These are phyloP conservation scores for Saccharomycopsis javanensis DNA, from an alignment of 805 yeast species.

Conservation along the genomic window DNA sequence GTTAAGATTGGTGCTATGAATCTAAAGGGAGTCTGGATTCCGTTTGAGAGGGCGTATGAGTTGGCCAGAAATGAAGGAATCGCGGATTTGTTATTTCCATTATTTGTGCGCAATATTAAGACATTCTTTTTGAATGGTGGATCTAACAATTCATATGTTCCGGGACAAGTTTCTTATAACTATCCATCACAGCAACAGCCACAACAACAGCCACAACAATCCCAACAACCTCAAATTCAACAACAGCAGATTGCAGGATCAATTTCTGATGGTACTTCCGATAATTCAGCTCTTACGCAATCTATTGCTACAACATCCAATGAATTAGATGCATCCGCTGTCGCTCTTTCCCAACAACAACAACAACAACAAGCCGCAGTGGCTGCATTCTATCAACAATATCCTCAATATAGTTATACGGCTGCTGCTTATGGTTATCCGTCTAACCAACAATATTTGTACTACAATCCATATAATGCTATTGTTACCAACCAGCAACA, in stretches of 20 bases:
- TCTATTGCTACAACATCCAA: slow-evolving; percentile 3
- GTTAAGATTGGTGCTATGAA: slow-evolving; percentile 85
- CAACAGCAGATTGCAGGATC: slow-evolving; percentile 4
- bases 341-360: slow-evolving; percentile 7
- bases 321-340: not conserved
- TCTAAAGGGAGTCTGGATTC: slow-evolving; percentile 85
- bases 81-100: slow-evolving; percentile 53
- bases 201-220: slow-evolving; percentile 7
- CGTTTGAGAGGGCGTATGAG: slow-evolving; percentile 71
- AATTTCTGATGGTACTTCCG: slow-evolving; percentile 4
- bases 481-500: slow-evolving; percentile 1
- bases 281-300: slow-evolving; percentile 2
- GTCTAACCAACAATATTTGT: slow-evolving; percentile 10
- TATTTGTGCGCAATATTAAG: slow-evolving; percentile 67
- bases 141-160: slow-evolving; percentile 1
- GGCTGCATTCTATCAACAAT: slow-evolving; percentile 8
- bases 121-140: slow-evolving; percentile 16
- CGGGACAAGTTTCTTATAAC: slow-evolving; percentile 2
- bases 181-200: slow-evolving; percentile 4
- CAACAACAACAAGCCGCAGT: slow-evolving; percentile 3
- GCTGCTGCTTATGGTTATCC: slow-evolving; percentile 5
- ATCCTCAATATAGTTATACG: slow-evolving; percentile 14
- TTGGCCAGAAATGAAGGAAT: slow-evolving; percentile 77
- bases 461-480: slow-evolving; percentile 4
- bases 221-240: slow-evolving; percentile 5